Base-by-base conservation (phyloP, 768 basidiomycete species). In the Tylopilus vinaceipallidus region DNA sequence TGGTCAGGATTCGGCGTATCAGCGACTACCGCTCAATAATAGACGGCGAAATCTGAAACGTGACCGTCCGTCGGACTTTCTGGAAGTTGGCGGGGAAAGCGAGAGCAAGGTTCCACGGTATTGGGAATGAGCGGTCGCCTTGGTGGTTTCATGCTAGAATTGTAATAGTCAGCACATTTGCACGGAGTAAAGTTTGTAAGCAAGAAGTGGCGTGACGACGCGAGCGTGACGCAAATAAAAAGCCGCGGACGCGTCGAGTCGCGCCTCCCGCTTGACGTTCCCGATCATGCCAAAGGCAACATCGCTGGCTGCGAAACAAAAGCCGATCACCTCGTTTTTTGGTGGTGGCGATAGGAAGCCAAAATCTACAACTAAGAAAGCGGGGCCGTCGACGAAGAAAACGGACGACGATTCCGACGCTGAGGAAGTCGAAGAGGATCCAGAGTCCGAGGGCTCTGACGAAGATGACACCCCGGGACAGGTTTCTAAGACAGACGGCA, bases 1-100 rank as follows among this genome's bases (percentile, higher is more conserved):
- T 43, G 75, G 77, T 6, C 82, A 83, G 61, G 90, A 92, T 54
- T 91, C 89, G 6, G 86, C 90, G n/a, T 92, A 93, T 64, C 91
- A 93, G 65, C 77, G 91, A 30, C 62, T 91, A 42, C 90, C 90
- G 26, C 70, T 93, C 46, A 92, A 91, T 60, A 90, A 88, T 59
- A 77, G 90, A 50, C 78, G 90, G 45, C 73, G 87, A 61, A 83
- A 82, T 57, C 60, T 88, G 56, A 91, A 93, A 69, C 78, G 90
- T 9, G 91, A 92, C 26, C 74, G 90, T 39, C 90, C 90, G 2
- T 84, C 86, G 4, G 91, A 93, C 68, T 92, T 92, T 61, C 66
- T 90, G 60, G 90, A 91, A 59, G 77, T 89, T 2, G 80, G 81
- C 3, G 79, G 75, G 13, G 82, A 84, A 50, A 72, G 70, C 46